These are phyloP conservation scores for Epithemia pelagica DNA, from an alignment of 108 stramenopile genomes.

Conservation along the genomic window DNA sequence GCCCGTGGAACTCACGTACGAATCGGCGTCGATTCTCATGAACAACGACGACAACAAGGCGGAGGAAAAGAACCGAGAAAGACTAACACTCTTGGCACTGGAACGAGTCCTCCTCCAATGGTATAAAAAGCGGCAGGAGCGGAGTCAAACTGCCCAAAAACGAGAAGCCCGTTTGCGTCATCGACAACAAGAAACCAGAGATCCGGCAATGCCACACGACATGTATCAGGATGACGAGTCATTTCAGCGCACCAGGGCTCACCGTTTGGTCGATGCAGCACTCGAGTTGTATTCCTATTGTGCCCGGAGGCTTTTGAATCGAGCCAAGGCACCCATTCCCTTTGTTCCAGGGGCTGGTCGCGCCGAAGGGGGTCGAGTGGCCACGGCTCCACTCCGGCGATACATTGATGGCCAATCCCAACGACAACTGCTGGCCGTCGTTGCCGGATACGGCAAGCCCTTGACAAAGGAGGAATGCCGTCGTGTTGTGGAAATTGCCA, in stretches of 20 bases:
- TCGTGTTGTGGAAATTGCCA: constrained; percentile 37
- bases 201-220: neutral
- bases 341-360: constrained; percentile 44
- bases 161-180: constrained; percentile 53
- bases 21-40: constrained; percentile 48
- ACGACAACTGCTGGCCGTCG: constrained; percentile 59
- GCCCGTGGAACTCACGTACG: constrained; percentile 55
- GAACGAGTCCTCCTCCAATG: constrained; percentile 53
- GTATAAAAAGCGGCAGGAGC: constrained; percentile 32
- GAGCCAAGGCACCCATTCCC: constrained; percentile 50
- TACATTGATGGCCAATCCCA: constrained; percentile 80
- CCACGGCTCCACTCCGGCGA: constrained; percentile 74
- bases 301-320: constrained; percentile 27
- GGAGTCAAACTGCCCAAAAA: constrained; percentile 40
- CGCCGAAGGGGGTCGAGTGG: constrained; percentile 50
- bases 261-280: constrained; percentile 67
- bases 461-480: constrained; percentile 54
- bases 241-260: constrained; percentile 66
- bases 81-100: constrained; percentile 26
- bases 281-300: constrained; percentile 64
- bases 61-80: constrained; percentile 9
- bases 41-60: constrained; percentile 15
- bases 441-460: constrained; percentile 51
- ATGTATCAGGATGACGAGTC: constrained; percentile 24
- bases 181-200: constrained; percentile 41